Evolutionary conservation across 192 early-diverging fungal genomes (phyloP).

Genomic region (Mortierella alpina): DNA sequence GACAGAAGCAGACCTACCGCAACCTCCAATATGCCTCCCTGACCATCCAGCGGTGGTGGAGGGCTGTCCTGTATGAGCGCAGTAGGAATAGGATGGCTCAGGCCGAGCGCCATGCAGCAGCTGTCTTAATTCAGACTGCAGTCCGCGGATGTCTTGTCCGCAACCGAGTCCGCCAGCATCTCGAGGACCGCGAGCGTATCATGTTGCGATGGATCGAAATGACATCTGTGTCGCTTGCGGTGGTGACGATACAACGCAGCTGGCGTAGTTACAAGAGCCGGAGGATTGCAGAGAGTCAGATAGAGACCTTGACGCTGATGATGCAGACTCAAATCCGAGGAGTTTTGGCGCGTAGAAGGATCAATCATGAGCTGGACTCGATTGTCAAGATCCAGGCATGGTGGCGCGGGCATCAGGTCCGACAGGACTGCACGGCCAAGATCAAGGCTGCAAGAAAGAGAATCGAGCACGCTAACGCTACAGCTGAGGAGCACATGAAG

Average conservation of each 20-base stretch:
- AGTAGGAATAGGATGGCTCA: not conserved
- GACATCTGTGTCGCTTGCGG: slow-evolving; percentile 24
- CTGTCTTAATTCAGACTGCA: slow-evolving; percentile 32
- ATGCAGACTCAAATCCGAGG: slow-evolving; percentile 48
- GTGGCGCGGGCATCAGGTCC: slow-evolving; percentile 53
- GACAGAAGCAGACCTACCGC: slow-evolving; percentile 17
- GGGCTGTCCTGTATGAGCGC: slow-evolving; percentile 18
- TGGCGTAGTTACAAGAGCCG: slow-evolving; percentile 16
- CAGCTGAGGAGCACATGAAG: slow-evolving; percentile 58
- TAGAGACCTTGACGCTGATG: slow-evolving; percentile 9
- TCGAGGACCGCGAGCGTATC: slow-evolving; percentile 34
- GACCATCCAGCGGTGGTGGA: slow-evolving; percentile 37
- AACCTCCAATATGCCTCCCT: slow-evolving; percentile 30
- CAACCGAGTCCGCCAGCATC: slow-evolving; percentile 13
- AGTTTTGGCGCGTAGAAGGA: slow-evolving; percentile 28
- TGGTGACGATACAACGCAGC: slow-evolving; percentile 38
- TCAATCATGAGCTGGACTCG: slow-evolving; percentile 8
- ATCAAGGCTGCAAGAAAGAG: slow-evolving; percentile 46
- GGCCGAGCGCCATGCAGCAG: slow-evolving; percentile 18
- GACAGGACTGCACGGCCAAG: slow-evolving; percentile 43
- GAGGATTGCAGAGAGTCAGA: not conserved
- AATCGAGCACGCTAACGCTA: slow-evolving; percentile 53
- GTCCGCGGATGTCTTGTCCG: slow-evolving; percentile 40
- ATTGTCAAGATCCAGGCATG: slow-evolving; percentile 50
- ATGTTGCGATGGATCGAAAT: slow-evolving; percentile 28